Conservation (phyloP, 2,329 filamentous ascomycete species). For the Proliferodiscus dingleyae region DNA sequence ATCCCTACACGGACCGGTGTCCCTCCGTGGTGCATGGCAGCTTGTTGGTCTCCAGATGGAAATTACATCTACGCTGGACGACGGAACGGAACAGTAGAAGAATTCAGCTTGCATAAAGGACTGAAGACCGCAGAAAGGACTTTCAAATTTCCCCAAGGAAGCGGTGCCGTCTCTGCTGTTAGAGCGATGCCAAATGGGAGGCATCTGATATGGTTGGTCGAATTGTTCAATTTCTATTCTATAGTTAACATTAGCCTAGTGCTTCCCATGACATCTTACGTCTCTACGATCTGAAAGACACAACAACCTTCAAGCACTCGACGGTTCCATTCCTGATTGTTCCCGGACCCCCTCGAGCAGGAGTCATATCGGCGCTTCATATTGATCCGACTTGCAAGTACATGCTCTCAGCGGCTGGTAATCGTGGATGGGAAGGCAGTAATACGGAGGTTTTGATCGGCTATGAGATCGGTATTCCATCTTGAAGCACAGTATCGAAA, state of each 20-base stretch:
- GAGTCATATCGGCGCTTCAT: constrained; percentile 81
- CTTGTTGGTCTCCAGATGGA: constrained; percentile 92
- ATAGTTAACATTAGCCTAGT: constrained; percentile 38
- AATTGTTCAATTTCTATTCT: not conserved
- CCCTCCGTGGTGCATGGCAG: constrained; percentile 96
- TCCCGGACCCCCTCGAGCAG: constrained; percentile 76
- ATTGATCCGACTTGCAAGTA: constrained; percentile 84
- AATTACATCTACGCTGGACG: constrained; percentile 93
- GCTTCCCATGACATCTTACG: constrained; percentile 91
- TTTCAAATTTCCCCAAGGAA: constrained; percentile 84
- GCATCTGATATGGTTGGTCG: constrained; percentile 74
- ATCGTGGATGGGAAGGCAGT: constrained; percentile 88
- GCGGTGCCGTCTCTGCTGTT: constrained; percentile 83
- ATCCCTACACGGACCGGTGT: constrained; percentile 70
- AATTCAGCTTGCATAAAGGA: constrained; percentile 81
- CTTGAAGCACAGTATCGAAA: not conserved
- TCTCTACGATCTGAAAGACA: constrained; percentile 77
- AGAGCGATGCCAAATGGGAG: constrained; percentile 87
- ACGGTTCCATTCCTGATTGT: constrained; percentile 94
- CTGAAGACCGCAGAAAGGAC: constrained; percentile 70
- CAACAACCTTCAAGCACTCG: constrained; percentile 62
- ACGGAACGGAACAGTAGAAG: constrained; percentile 86
- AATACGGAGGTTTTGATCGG: constrained; percentile 88
- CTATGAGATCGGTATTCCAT: constrained; percentile 67
- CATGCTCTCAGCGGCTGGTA: constrained; percentile 89